phyloP scores from a whole-genome alignment of 495 filamentous ascomycete species.

The Hypoxylon perforatum region DNA sequence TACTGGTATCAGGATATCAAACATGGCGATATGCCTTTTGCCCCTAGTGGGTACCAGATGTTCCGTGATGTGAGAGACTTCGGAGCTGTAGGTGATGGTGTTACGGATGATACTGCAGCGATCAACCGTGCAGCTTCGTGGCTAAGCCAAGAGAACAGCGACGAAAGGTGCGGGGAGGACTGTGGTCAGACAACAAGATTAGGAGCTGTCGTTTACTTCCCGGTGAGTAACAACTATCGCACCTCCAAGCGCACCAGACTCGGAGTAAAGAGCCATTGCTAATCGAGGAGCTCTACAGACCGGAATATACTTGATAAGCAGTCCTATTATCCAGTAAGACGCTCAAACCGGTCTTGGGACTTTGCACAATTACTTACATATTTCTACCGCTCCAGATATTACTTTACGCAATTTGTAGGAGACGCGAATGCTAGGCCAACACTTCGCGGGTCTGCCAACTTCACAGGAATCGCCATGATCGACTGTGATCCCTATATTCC shows the following conservation, averaged over 20 bases:
- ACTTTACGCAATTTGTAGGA: conserved; percentile 54
- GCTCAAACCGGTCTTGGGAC: too few relatives aligned
- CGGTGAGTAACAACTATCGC: background rate
- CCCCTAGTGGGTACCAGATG: conserved; percentile 8
- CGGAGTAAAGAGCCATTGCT: background rate
- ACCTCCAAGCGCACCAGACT: too few relatives aligned
- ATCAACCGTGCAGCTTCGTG: background rate
- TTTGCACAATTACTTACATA: too few relatives aligned
- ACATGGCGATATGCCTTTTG: background rate
- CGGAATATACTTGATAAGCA: conserved; percentile 24
- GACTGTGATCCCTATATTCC: conserved; percentile 55
- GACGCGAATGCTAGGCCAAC: conserved; percentile 49
- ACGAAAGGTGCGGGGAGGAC: background rate
- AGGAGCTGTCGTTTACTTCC: conserved; percentile 29
- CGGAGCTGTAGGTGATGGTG: conserved; percentile 31
- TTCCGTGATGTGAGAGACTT: conserved; percentile 37
- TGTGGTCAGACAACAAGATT: background rate
- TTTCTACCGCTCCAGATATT: conserved; percentile 18
- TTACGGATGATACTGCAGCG: background rate
- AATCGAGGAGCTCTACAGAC: background rate
- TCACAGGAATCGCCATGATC: conserved; percentile 45
- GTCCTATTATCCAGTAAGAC: conserved; percentile 15
- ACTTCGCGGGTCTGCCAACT: conserved; percentile 50
- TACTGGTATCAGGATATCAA: too few relatives aligned
- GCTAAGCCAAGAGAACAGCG: background rate